Evolutionary conservation across 1,284 basidiomycete species (phyloP), one percentile per base, ranked within the genome.

Genomic region (Sporisorium scitamineum): DNA sequence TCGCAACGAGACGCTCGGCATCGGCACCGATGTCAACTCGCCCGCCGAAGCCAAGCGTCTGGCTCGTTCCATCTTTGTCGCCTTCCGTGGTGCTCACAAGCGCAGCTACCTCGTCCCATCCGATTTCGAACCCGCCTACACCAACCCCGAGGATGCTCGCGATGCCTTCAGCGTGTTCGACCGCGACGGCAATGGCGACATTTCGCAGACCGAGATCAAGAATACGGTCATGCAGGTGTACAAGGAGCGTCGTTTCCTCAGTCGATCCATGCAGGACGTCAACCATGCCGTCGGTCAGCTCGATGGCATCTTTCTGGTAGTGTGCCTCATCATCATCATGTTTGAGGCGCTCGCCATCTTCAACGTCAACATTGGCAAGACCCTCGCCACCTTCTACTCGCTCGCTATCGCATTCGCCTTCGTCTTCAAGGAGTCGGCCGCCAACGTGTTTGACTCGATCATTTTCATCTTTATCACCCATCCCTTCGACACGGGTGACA

Each of bases 121-220:
- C 27, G 93, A 94, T 84, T 92, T 94, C 79, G 88, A 89, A 63
- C 89, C 90, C 9, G 92, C 91, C 7, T 93, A 92, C 81, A 73
- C 87, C 16, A 88, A 88, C n/a, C 84, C 87, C 7, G 88, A 87
- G 53, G 88, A 89, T 20, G 90, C 92, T 13, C 86, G 88, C 59
- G 87, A 87, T 13, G 92, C 92, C 2, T 93, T 93, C 87, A 88
- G 89, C 51, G 89, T 93, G 32, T 92, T 93, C 80, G 81, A 83
- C 63, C 63, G 87, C 71, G 92, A 93, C 82, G 88, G 90, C 79
- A 92, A 93, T 73, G 92, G 91, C 20, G 92, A 94, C 82, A 88
- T 93, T 61, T 90, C 91, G n/a, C 89, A 90, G 57, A 87, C 89
- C 32, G 93, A 94, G 86, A 89, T 94, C 83, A 93, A 93, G 86